phyloP scores from a whole-genome alignment of 2,329 filamentous ascomycete species.

The Talaromyces sp. region DNA sequence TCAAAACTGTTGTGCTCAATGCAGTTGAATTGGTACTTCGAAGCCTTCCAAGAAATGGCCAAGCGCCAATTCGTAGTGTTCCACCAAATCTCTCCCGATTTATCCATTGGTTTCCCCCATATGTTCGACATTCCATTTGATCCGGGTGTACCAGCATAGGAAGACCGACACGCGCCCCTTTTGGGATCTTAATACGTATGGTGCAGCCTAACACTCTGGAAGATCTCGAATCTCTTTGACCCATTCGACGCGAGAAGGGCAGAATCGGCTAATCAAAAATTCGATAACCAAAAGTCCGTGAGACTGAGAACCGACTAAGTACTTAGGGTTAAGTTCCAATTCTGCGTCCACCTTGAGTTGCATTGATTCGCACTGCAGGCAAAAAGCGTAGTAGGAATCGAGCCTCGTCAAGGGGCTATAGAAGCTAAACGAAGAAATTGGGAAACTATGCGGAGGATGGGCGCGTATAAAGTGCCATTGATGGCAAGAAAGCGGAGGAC shows the following conservation, averaged over 20 bases:
- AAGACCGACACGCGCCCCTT: constrained; percentile 52
- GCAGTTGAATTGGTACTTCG: constrained; percentile 21
- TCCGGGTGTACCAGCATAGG: constrained; percentile 59
- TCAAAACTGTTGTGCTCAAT: constrained; percentile 37
- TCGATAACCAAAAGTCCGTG: constrained; percentile 69
- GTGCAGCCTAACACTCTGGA: constrained; percentile 37
- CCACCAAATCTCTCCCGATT: constrained; percentile 52
- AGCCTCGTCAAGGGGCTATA: constrained; percentile 42
- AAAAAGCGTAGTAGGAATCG: constrained; percentile 30
- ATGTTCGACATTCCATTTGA: constrained; percentile 58
- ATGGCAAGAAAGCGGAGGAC: constrained; percentile 41
- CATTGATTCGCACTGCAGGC: constrained; percentile 37
- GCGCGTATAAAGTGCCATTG: constrained; percentile 56
- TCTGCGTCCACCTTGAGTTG: constrained; percentile 59
- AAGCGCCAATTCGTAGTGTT: constrained; percentile 48
- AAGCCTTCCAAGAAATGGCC: constrained; percentile 49
- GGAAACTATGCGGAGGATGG: constrained; percentile 77
- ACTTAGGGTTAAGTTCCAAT: constrained; percentile 98
- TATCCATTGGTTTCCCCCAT: constrained; percentile 36
- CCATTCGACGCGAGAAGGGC: constrained; percentile 33
- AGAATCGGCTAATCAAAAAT: constrained; percentile 62
- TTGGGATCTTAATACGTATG: constrained; percentile 46
- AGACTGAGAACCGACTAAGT: constrained; percentile 68
- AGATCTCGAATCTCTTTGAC: constrained; percentile 44
- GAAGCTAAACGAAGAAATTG: constrained; percentile 65